Evolutionary conservation across 2,329 filamentous ascomycete genomes (phyloP).

Genomic region (Hypocrella siamensis): DNA sequence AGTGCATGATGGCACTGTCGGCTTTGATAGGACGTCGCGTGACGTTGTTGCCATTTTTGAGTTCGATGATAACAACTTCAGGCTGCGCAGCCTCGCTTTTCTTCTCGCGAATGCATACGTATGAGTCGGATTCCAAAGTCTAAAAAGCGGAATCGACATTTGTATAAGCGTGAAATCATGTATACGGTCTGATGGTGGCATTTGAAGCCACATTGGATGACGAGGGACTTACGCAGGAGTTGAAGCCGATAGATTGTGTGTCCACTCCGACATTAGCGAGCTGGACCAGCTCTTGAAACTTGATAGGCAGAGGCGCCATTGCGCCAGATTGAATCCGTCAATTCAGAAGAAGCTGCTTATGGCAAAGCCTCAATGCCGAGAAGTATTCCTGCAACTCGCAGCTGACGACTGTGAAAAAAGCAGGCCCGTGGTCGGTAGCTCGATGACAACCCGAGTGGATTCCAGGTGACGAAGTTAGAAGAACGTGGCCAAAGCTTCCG

Average conservation of each 20-base stretch:
- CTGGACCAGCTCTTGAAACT: slow-evolving; percentile 83
- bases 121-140: slow-evolving; percentile 97
- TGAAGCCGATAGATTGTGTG: slow-evolving; percentile 51
- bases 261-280: slow-evolving; percentile 33
- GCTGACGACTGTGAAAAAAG: no score
- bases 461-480: slow-evolving; percentile 9
- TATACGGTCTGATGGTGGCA: no score
- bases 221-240: slow-evolving; percentile 46
- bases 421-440: no score
- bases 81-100: slow-evolving; percentile 69
- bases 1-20: slow-evolving; percentile 99
- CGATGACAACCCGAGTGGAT: slow-evolving; percentile 5
- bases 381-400: no score
- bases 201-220: no score
- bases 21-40: slow-evolving; percentile 93
- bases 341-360: slow-evolving; percentile 10
- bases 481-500: slow-evolving; percentile 19
- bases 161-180: no score
- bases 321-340: slow-evolving; percentile 13
- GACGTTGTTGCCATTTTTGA: slow-evolving; percentile 95
- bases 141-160: slow-evolving; percentile 21
- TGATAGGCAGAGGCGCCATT: slow-evolving; percentile 69
- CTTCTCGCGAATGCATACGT: slow-evolving; percentile 92
- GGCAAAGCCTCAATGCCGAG: no score
- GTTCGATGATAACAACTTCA: slow-evolving; percentile 93